Evolutionary conservation across 2,329 filamentous ascomycete species (phyloP).

Genomic region (Exophiala aquamarina): DNA sequence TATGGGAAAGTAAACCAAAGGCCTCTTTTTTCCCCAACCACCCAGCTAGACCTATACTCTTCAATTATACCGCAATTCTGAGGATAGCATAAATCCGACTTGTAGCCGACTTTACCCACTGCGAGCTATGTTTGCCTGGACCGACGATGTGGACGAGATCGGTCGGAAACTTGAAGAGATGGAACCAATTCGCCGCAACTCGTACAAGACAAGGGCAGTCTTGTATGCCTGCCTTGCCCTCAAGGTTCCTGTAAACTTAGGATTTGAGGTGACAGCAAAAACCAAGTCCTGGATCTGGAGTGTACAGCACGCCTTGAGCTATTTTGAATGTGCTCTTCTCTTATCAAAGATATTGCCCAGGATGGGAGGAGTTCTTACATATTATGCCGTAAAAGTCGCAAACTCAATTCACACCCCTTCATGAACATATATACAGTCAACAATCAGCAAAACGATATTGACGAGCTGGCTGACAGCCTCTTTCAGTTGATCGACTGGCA

Average conservation of each 20-base stretch:
- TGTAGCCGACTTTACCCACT: neutral
- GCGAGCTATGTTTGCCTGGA: neutral
- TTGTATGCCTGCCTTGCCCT: conserved; percentile 1
- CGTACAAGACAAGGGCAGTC: neutral
- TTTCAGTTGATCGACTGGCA: no score
- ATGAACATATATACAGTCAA: no score
- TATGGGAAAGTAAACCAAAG: conserved; percentile 1
- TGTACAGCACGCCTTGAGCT: conserved; percentile 1
- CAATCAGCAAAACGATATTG: no score
- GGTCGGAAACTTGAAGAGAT: neutral
- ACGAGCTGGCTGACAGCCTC: no score
- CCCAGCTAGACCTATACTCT: neutral
- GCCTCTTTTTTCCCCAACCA: neutral
- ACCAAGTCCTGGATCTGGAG: neutral
- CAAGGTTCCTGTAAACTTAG: neutral
- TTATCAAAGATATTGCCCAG: neutral
- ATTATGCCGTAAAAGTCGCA: no score
- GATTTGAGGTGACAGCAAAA: neutral
- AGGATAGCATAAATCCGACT: conserved; percentile 2
- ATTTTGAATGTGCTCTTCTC: conserved; percentile 2
- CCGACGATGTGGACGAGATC: no score
- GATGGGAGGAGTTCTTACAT: no score
- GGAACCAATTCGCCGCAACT: neutral
- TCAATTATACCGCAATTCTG: conserved; percentile 2
- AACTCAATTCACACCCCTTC: no score